These are phyloP conservation scores for Candida odintsovae DNA, from an alignment of 805 yeast genomes.

Conservation along the genomic window DNA sequence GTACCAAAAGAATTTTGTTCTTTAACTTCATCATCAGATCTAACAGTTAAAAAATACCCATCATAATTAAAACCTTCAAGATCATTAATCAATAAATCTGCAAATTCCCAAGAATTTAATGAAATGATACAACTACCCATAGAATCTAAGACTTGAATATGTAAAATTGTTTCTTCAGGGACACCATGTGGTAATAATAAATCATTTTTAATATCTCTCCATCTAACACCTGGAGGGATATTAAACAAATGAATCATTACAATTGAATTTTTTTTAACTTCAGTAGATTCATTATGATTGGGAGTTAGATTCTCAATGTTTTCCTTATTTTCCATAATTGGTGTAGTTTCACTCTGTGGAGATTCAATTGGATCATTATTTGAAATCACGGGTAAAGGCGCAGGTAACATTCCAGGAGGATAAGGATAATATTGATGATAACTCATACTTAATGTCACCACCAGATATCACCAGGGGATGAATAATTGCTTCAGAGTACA, in stretches of 20 bases:
- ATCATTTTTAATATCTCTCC: conserved; percentile 19
- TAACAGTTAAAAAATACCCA: conserved; percentile 9
- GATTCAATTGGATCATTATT: neutral
- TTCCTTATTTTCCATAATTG: neutral
- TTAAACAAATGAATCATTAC: conserved; percentile 14
- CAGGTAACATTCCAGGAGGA: neutral
- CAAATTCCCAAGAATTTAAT: conserved; percentile 8
- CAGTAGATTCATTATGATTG: neutral
- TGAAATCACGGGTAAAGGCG: neutral
- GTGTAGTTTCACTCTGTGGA: neutral
- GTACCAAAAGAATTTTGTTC: neutral
- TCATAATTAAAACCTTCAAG: conserved; percentile 17
- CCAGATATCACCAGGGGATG: neutral
- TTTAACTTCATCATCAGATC: conserved; percentile 5
- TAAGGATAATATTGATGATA: neutral
- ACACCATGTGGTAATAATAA: conserved; percentile 12
- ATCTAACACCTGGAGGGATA: conserved; percentile 15
- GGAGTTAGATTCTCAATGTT: neutral
- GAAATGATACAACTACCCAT: conserved; percentile 7
- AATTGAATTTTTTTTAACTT: neutral
- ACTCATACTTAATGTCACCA: neutral
- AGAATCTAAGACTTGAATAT: conserved; percentile 15
- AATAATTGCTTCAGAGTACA: too few species aligned
- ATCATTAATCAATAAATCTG: conserved; percentile 3
- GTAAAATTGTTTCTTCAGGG: conserved; percentile 16